These are phyloP conservation scores for Centaurea solstitialis DNA, from an alignment of 129 eudicot genomes.

Conservation along the genomic window DNA sequence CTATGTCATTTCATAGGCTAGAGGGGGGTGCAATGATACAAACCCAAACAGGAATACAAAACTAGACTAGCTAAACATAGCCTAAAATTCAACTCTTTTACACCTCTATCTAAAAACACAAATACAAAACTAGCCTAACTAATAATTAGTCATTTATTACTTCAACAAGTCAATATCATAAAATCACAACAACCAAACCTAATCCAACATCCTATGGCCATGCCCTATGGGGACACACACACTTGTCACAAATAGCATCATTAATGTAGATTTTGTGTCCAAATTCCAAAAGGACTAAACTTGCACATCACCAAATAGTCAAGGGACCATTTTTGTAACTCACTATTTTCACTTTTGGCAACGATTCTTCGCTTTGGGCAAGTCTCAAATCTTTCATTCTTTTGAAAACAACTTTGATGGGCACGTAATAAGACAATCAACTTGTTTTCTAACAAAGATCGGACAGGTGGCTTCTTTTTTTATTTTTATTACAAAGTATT, in stretches of 20 bases:
- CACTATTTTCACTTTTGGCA: background rate
- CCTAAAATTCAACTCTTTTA: no score
- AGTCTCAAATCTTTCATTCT: slow-evolving; percentile 9
- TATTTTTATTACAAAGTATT: slow-evolving; percentile 13
- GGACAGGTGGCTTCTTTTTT: slow-evolving; percentile 18
- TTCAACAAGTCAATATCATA: background rate
- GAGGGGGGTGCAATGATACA: no score
- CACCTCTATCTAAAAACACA: no score
- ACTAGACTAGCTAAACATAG: no score
- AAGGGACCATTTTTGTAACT: background rate
- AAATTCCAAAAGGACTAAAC: background rate
- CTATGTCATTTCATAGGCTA: no score
- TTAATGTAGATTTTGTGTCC: background rate
- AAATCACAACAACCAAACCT: background rate
- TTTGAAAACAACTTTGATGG: slow-evolving; percentile 24
- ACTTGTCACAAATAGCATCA: background rate
- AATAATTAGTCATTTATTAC: background rate
- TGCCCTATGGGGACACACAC: background rate
- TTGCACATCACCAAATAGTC: slow-evolving; percentile 2
- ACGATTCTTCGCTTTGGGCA: slow-evolving; percentile 7
- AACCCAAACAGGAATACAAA: no score
- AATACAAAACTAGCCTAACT: background rate
- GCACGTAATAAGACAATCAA: slow-evolving; percentile 19
- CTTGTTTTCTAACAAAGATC: background rate
- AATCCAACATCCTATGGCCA: background rate